Percentiles rank a stretch among this genome's conserved stretches.
Evolutionary conservation across 306 rosid genomes (phyloP).

Genomic region (Rosa rugosa): DNA sequence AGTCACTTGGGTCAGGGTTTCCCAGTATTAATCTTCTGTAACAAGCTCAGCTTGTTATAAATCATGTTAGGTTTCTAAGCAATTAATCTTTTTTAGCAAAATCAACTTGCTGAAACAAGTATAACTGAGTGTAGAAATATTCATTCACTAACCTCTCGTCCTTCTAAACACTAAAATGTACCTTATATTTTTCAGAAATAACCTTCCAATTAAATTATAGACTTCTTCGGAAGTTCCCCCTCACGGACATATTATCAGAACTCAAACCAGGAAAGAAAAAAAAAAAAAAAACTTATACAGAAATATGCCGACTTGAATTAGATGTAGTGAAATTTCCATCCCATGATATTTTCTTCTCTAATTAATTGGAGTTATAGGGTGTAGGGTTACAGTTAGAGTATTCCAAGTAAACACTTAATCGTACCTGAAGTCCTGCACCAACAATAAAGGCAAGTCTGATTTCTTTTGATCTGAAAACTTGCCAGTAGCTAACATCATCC

Average conservation of each 20-base stretch:
- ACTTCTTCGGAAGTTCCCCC: neutral
- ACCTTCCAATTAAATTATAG: neutral
- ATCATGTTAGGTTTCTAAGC: neutral
- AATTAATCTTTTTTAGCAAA: neutral
- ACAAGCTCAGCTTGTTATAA: neutral
- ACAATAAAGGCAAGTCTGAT: constrained; percentile 84
- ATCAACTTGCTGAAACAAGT: neutral
- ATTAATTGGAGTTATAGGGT: neutral
- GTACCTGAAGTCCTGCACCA: constrained; percentile 91
- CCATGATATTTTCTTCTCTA: neutral
- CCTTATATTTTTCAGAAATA: neutral
- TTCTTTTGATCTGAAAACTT: constrained; percentile 66
- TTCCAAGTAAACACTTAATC: constrained; percentile 4
- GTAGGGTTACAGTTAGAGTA: neutral
- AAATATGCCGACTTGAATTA: neutral
- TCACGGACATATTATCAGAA: neutral
- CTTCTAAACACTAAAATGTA: neutral
- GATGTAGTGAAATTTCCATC: constrained; percentile 6
- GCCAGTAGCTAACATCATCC: constrained; percentile 39
- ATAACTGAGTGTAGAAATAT: neutral
- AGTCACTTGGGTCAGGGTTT: neutral
- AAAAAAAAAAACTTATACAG: no score
- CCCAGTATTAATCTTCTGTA: neutral
- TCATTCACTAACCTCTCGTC: neutral
- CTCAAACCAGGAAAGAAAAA: neutral